phyloP scores from a whole-genome alignment of 257 asterid species.

The Solanum tarapatanum region DNA sequence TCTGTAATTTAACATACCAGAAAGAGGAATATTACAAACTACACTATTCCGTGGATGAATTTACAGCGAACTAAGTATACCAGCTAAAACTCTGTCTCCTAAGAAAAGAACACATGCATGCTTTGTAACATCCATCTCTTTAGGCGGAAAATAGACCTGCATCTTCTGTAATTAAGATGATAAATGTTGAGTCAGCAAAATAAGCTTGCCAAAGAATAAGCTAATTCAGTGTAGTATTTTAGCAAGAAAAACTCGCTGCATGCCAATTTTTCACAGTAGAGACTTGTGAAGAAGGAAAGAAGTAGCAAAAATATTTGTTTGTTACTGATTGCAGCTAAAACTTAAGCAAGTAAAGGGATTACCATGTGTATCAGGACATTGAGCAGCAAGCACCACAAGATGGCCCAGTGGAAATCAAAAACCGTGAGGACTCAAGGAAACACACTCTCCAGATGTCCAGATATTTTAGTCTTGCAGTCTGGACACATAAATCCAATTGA shows the following conservation, averaged over 20 bases:
- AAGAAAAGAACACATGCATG: background rate
- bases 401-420: conserved; percentile 20
- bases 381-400: conserved; percentile 6
- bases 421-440: conserved; percentile 41
- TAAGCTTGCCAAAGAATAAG: background rate
- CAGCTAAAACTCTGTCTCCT: background rate
- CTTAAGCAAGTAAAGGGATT: background rate
- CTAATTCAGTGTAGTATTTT: background rate
- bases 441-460: conserved; percentile 67
- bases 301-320: background rate
- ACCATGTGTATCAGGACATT: conserved; percentile 10
- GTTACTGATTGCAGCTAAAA: background rate
- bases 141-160: background rate
- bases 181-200: background rate
- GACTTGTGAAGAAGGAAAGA: background rate
- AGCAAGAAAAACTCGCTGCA: background rate
- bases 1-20: background rate
- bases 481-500: conserved; percentile 98
- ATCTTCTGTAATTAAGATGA: background rate
- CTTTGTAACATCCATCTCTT: background rate
- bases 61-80: background rate
- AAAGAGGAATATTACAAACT: background rate
- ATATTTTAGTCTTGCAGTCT: conserved; percentile 79
- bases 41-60: background rate
- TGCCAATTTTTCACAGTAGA: background rate